These are phyloP conservation scores for Marasmius fiardii DNA, from an alignment of 1,284 basidiomycete species.

Conservation along the genomic window DNA sequence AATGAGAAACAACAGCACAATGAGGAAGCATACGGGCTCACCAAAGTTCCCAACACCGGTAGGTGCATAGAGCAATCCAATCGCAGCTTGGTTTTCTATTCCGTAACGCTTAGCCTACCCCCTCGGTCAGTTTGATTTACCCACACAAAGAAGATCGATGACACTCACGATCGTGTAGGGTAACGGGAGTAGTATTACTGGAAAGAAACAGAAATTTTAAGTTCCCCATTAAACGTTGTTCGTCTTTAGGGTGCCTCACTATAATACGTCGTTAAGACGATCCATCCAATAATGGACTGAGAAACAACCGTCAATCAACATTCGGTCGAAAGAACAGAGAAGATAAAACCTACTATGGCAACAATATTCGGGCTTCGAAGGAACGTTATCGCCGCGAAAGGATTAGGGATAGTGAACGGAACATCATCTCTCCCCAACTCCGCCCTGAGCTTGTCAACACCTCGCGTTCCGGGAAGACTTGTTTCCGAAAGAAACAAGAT, in stretches of 20 bases:
- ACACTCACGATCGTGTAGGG: no score
- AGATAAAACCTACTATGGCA: slow-evolving; percentile 38
- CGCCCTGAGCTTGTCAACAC: slow-evolving; percentile 35
- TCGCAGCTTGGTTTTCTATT: slow-evolving; percentile 54
- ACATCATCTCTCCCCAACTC: slow-evolving; percentile 23
- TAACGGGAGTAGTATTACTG: slow-evolving; percentile 39
- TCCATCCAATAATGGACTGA: slow-evolving; percentile 37
- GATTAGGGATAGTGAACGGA: slow-evolving; percentile 51
- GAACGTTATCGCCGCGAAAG: slow-evolving; percentile 47
- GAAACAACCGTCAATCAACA: slow-evolving; percentile 9
- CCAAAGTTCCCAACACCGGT: slow-evolving; percentile 63
- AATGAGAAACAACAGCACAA: background rate
- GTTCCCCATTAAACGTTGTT: no score
- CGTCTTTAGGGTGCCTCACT: slow-evolving; percentile 24
- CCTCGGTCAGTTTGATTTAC: no score
- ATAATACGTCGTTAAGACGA: slow-evolving; percentile 40
- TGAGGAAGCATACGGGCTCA: slow-evolving; percentile 23
- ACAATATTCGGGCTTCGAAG: slow-evolving; percentile 58
- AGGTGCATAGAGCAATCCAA: no score
- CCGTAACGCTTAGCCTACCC: slow-evolving; percentile 58
- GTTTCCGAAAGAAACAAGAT: slow-evolving; percentile 69
- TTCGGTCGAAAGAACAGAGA: background rate
- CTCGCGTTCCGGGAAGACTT: slow-evolving; percentile 44
- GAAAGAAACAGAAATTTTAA: background rate
- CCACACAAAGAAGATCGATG: background rate